These are phyloP conservation scores for Vitis hybrid DNA, from an alignment of 177 flowering plant species.

Conservation along the genomic window DNA sequence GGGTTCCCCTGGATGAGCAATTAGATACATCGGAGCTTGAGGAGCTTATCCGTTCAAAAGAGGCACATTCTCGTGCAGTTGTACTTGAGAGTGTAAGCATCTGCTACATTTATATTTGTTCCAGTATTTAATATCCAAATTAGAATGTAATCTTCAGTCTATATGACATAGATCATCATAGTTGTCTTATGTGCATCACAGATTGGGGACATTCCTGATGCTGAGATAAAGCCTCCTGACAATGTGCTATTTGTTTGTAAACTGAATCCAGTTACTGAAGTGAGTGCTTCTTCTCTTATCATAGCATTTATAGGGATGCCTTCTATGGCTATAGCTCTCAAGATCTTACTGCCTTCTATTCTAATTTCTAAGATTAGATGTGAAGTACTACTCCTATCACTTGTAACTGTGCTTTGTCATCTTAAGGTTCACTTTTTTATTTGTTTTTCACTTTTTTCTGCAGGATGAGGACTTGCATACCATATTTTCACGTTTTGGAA, in stretches of 20 bases:
- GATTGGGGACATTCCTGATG: slow-evolving; percentile 98
- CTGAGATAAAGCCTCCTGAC: slow-evolving; percentile 94
- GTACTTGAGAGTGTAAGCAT: slow-evolving; percentile 84
- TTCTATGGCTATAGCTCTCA: neutral
- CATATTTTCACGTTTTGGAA: slow-evolving; percentile 95
- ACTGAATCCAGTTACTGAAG: slow-evolving; percentile 97
- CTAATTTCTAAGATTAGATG: neutral
- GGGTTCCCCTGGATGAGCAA: slow-evolving; percentile 94
- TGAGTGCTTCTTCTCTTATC: slow-evolving; percentile 25
- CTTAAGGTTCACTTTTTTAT: neutral
- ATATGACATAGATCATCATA: neutral
- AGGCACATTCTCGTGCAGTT: slow-evolving; percentile 92
- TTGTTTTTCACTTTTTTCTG: slow-evolving; percentile 4
- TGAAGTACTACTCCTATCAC: neutral
- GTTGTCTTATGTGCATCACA: slow-evolving; percentile 28
- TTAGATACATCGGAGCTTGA: slow-evolving; percentile 64
- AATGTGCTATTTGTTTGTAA: slow-evolving; percentile 96
- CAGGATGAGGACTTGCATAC: slow-evolving; percentile 96
- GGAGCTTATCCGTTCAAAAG: slow-evolving; percentile 74
- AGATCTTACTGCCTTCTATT: slow-evolving; percentile 1
- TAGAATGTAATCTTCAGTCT: neutral
- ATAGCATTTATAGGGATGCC: no score
- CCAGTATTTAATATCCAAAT: neutral
- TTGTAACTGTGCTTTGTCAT: no score
- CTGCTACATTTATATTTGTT: neutral